These are phyloP conservation scores for Fagopyrum homotropicum DNA, from an alignment of 148 eudicot species.

Conservation along the genomic window DNA sequence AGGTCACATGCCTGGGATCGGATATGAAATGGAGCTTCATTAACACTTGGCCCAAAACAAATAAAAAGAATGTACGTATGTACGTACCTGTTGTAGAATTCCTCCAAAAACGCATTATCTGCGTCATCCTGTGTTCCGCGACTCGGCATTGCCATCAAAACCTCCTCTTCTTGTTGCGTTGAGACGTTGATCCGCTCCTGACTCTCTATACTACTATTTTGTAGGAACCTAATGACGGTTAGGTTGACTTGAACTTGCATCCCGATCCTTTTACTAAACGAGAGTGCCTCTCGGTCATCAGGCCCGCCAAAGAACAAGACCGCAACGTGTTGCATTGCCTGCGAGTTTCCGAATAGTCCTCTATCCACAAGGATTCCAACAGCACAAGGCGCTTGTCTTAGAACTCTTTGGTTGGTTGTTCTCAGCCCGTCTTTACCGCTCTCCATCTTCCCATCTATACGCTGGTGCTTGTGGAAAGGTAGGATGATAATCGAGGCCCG, in stretches of 20 bases:
- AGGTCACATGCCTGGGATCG: slow-evolving; percentile 56
- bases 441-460: slow-evolving; percentile 92
- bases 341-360: slow-evolving; percentile 39
- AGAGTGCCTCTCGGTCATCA: slow-evolving; percentile 90
- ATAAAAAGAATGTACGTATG: background rate
- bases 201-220: slow-evolving; percentile 23
- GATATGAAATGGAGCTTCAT: background rate
- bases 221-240: slow-evolving; percentile 63
- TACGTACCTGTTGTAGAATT: slow-evolving; percentile 63
- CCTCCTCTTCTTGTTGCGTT: slow-evolving; percentile 44
- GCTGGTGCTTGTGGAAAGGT: slow-evolving; percentile 85
- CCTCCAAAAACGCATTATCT: slow-evolving; percentile 56
- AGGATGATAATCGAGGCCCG: slow-evolving; percentile 67
- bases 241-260: slow-evolving; percentile 59
- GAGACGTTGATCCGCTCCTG: slow-evolving; percentile 43
- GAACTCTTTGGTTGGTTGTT: slow-evolving; percentile 69
- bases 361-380: slow-evolving; percentile 80
- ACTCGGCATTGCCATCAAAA: slow-evolving; percentile 66
- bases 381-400: slow-evolving; percentile 70
- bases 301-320: slow-evolving; percentile 86
- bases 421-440: slow-evolving; percentile 71
- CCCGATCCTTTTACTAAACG: slow-evolving; percentile 61
- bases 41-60: background rate
- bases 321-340: slow-evolving; percentile 59
- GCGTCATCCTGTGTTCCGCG: slow-evolving; percentile 51